phyloP scores from a whole-genome alignment of 2,329 filamentous ascomycete species.

The Stromatinia cepivora region DNA sequence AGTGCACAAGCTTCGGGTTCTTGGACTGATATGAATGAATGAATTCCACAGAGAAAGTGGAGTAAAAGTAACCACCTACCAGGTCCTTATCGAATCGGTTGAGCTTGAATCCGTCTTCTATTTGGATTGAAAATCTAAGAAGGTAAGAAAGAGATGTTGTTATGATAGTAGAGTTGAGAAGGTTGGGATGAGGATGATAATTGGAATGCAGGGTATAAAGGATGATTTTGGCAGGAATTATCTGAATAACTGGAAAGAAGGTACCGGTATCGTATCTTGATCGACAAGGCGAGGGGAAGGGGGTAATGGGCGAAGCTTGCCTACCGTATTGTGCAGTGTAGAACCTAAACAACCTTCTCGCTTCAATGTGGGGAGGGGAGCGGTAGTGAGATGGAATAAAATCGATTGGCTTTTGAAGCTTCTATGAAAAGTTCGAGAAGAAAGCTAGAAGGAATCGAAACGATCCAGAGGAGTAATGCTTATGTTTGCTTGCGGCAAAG shows the following conservation, averaged over 20 bases:
- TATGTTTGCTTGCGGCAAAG: not conserved
- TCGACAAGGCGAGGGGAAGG: conserved; percentile 9
- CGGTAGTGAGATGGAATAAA: conserved; percentile 18
- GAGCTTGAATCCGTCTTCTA: conserved; percentile 8
- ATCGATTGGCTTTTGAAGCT: conserved; percentile 18
- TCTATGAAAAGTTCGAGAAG: conserved; percentile 23
- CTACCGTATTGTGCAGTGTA: not conserved
- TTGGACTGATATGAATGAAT: not conserved
- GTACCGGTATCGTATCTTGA: conserved; percentile 1
- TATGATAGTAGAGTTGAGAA: not conserved
- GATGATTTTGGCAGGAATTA: not conserved
- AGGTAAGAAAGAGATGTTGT: not conserved
- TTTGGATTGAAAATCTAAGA: not conserved
- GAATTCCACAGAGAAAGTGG: conserved; percentile 8
- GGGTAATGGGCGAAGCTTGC: conserved; percentile 20
- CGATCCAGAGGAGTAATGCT: conserved; percentile 4
- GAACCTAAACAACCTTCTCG: conserved; percentile 13
- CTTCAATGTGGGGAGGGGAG: conserved; percentile 16
- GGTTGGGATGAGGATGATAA: not conserved
- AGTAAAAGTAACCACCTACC: conserved; percentile 5
- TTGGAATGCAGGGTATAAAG: not conserved
- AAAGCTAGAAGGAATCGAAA: conserved; percentile 24
- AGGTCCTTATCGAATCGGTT: not conserved
- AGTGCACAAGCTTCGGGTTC: not conserved
- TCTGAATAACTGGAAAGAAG: conserved; percentile 1